Base-by-base conservation (phyloP, 371 early-diverging fungal species). In the Mucor sp. region DNA sequence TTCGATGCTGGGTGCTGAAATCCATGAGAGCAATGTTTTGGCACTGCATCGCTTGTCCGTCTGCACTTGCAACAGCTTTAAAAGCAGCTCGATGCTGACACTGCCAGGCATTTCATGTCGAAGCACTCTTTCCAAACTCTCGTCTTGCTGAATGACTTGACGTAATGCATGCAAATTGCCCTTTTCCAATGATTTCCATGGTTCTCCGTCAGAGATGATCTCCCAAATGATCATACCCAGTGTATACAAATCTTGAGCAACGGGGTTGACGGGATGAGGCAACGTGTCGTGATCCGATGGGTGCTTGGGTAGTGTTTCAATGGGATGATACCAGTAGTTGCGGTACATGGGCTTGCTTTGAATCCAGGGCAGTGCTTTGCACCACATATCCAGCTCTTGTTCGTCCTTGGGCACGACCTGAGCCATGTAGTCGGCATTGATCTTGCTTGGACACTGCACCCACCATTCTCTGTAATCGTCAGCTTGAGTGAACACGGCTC, bases 221-320 rank as follows among this genome's bases (percentile, higher is more conserved):
- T 87, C 81, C 90, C 90, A 90, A n/a, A 87, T 83, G 19, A 90
- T 61, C 1, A 87, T 84, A 1, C 88, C 88, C n/a, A 87, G 61
- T 1, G 89, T 87, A 64, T 88, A 90, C 48, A 90, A 74, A 62
- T 90, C 90, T 60, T 90, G 88, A 0, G 85, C 79, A 0, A 81
- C 58, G 0, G 90, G 90, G 55, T 90, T 75, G 4, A 88, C 75
- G 1, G 84, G 74, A 67, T 74, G 75, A 2, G 82, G 75, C 21
- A 90, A 35, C 0, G 82, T 69, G 12, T 67, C 63, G 6, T 75
- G 74, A 59, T 90, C 89, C 0, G 71, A 58, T 30, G 85, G 76
- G 14, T 65, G 82, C 21, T 74, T 78, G 12, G 90, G 90, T 11
- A 90, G 67, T 0, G 90, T 87, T 69, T 85, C 80, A n/a, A 87